phyloP scores from a whole-genome alignment of 352 stramenopile genomes.

The Pythium aphanidermatum region DNA sequence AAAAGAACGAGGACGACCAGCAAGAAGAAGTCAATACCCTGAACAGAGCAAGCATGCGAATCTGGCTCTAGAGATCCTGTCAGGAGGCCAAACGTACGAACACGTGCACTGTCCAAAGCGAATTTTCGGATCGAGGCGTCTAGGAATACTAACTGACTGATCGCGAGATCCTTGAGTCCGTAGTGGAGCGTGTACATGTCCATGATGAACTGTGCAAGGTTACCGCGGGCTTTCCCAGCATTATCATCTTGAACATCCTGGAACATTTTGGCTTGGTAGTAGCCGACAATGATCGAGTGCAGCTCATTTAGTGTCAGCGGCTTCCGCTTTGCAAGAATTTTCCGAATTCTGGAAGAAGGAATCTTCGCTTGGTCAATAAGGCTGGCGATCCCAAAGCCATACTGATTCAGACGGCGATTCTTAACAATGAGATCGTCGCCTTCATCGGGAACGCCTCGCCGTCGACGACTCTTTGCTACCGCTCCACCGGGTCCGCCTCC shows the following conservation, averaged over 20 bases:
- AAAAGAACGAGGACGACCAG: conserved; percentile 75
- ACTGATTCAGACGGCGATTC: conserved; percentile 55
- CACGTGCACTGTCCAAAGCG: conserved; percentile 56
- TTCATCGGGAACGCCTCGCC: conserved; percentile 23
- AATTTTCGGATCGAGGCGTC: conserved; percentile 69
- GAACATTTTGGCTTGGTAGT: conserved; percentile 80
- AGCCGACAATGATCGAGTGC: conserved; percentile 63
- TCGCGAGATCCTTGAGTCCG: conserved; percentile 68
- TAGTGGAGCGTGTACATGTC: conserved; percentile 83
- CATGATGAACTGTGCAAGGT: conserved; percentile 75
- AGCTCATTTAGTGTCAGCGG: conserved; percentile 66
- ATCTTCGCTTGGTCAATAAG: conserved; percentile 74
- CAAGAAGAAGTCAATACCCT: conserved; percentile 72
- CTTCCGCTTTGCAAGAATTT: conserved; percentile 70
- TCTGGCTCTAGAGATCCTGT: conserved; percentile 70
- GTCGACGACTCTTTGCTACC: conserved; percentile 11
- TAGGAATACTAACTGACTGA: conserved; percentile 75
- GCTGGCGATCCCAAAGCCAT: conserved; percentile 64
- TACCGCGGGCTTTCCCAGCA: conserved; percentile 39
- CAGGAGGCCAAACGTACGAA: conserved; percentile 62
- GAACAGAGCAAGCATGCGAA: conserved; percentile 64
- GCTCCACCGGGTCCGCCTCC: background rate
- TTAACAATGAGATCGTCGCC: conserved; percentile 47
- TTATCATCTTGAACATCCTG: conserved; percentile 71
- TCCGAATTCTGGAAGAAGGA: conserved; percentile 58